Percentiles rank a stretch among this genome's conserved stretches.
These are phyloP conservation scores for Talaromyces sp. DNA, from an alignment of 2,329 filamentous ascomycete species.

Conservation along the genomic window DNA sequence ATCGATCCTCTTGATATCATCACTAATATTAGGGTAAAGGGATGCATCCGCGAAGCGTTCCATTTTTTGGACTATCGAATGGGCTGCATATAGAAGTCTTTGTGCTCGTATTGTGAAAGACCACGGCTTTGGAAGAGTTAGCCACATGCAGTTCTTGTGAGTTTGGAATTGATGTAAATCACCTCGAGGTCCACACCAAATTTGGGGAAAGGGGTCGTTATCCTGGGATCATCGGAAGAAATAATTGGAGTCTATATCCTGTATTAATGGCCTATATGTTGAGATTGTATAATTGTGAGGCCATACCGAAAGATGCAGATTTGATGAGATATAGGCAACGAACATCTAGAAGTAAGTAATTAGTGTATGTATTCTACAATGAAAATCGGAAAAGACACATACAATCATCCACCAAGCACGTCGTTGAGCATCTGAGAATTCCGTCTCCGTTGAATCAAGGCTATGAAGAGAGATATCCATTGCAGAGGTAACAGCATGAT, in stretches of 20 bases:
- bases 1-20: constrained; percentile 19
- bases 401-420: constrained; percentile 33
- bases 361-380: too few relatives aligned
- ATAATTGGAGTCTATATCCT: constrained; percentile 24
- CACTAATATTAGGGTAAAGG: constrained; percentile 3
- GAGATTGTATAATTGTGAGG: too few relatives aligned
- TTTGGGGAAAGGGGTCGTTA: constrained; percentile 27
- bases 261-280: neutral
- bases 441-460: constrained; percentile 6
- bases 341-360: constrained; percentile 19
- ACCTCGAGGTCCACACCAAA: constrained; percentile 24
- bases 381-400: constrained; percentile 8
- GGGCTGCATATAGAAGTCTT: constrained; percentile 15
- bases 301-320: constrained; percentile 20
- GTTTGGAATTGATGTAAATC: neutral
- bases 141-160: neutral
- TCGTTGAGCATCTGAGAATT: constrained; percentile 23
- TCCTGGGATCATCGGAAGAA: constrained; percentile 21
- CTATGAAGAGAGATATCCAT: constrained; percentile 29
- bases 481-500: constrained; percentile 29
- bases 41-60: constrained; percentile 10
- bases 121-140: constrained; percentile 22
- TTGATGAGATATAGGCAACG: constrained; percentile 23
- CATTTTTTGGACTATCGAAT: constrained; percentile 17
- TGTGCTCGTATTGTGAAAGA: constrained; percentile 24